phyloP scores from a whole-genome alignment of 164 flowering plant genomes.

The Magnolia sinica region DNA sequence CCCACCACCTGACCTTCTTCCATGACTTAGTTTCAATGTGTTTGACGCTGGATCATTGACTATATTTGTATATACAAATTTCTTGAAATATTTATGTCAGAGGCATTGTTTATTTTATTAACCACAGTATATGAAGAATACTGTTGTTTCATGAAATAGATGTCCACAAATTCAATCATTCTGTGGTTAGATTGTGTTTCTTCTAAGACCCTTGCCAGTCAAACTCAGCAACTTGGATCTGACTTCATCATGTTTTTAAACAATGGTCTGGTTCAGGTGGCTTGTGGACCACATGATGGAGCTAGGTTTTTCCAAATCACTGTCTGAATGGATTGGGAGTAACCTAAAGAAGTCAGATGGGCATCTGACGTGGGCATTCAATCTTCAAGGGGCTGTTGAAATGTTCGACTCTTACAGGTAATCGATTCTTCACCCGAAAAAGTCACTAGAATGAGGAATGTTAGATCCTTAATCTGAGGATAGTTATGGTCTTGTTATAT shows the following conservation, averaged over 20 bases:
- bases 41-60: too few species aligned
- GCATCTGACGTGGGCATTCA: constrained; percentile 68
- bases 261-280: constrained; percentile 50
- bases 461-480: too few species aligned
- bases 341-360: constrained; percentile 78
- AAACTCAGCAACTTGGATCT: neutral
- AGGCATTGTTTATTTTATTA: too few species aligned
- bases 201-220: neutral
- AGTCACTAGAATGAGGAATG: neutral
- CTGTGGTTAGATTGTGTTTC: neutral
- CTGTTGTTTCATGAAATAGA: too few species aligned
- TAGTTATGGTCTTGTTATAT: too few species aligned
- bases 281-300: constrained; percentile 79
- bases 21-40: too few species aligned
- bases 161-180: neutral
- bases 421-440: neutral
- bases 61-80: too few species aligned
- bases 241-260: neutral
- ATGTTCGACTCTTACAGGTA: constrained; percentile 92
- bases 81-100: too few species aligned
- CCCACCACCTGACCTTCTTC: too few species aligned
- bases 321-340: constrained; percentile 87
- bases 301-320: constrained; percentile 79
- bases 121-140: too few species aligned
- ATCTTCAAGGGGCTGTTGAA: constrained; percentile 80